Percentiles rank a stretch among this genome's conserved stretches.
Conservation (phyloP, 2,329 filamentous ascomycete species). For the Trematosphaeria pertusa region DNA sequence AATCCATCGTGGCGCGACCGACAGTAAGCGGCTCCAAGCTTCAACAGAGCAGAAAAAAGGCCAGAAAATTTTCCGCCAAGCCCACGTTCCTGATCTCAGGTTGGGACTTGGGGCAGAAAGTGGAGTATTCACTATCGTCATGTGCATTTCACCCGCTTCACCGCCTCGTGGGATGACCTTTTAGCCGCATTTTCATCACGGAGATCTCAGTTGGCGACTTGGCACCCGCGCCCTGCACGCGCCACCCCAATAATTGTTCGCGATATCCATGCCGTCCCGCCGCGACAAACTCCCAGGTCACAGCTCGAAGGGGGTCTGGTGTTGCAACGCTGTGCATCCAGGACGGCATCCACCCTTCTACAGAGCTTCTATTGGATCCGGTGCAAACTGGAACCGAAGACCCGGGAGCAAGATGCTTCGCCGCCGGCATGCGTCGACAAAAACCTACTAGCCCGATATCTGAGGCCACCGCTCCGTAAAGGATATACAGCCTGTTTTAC, state of each 20-base stretch:
- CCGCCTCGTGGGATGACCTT: conserved; percentile 38
- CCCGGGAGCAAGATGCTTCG: not conserved
- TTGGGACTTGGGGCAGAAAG: too few relatives aligned
- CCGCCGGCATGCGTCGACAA: not conserved
- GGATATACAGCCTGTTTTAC: conserved; percentile 2
- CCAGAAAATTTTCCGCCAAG: conserved; percentile 27
- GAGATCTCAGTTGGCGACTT: conserved; percentile 15
- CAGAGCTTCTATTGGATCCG: not conserved
- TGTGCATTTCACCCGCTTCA: conserved; percentile 31
- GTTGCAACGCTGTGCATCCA: not conserved
- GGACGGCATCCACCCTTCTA: not conserved
- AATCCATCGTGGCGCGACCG: conserved; percentile 21
- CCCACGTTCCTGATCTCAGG: conserved; percentile 19
- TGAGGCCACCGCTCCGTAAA: conserved; percentile 11
- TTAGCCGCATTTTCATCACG: conserved; percentile 35
- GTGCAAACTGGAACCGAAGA: not conserved
- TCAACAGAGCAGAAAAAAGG: not conserved
- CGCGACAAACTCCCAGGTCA: too few relatives aligned
- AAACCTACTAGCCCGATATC: conserved; percentile 2
- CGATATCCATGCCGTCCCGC: conserved; percentile 3
- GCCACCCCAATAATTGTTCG: conserved; percentile 16
- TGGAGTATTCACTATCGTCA: conserved; percentile 7
- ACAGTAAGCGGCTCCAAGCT: conserved; percentile 30
- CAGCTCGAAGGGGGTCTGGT: not conserved
- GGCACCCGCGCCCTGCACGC: conserved; percentile 15